A percentile compares a stretch with the other conserved stretches of the same genome.
These are phyloP conservation scores for Aspergillus sp. DNA, from an alignment of 2,329 filamentous ascomycete genomes.

Conservation along the genomic window DNA sequence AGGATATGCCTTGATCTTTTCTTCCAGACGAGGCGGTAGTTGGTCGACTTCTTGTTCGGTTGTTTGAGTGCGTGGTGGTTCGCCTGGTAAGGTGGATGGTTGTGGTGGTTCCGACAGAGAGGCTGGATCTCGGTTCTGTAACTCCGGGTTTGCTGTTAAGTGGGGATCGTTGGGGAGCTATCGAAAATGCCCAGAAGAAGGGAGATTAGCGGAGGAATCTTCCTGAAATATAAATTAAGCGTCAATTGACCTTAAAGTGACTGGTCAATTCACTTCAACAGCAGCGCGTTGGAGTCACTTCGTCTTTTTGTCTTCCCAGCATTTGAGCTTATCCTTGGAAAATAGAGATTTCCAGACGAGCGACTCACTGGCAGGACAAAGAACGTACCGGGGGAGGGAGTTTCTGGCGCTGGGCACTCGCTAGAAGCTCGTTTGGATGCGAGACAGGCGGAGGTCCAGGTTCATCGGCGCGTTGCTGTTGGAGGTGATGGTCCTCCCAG, in stretches of 20 bases:
- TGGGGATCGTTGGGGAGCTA: conserved; percentile 12
- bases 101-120: conserved; percentile 6
- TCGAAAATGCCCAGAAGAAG: not conserved
- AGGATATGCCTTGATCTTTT: not conserved
- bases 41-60: not conserved
- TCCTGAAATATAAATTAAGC: not conserved
- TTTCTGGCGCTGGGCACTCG: conserved; percentile 2
- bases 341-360: not conserved
- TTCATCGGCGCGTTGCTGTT: not conserved
- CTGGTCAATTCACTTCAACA: not conserved
- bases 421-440: conserved; percentile 2
- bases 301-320: not conserved
- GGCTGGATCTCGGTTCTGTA: conserved; percentile 7
- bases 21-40: not conserved
- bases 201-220: conserved; percentile 3
- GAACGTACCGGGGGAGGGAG: conserved; percentile 13
- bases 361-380: not conserved
- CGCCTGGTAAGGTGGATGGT: not conserved
- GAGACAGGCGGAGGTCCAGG: not conserved
- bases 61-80: not conserved
- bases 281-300: not conserved
- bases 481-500: conserved; percentile 23
- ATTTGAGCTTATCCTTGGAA: not conserved
- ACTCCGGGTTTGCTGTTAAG: conserved; percentile 6
- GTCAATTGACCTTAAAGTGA: conserved; percentile 3